phyloP scores from a whole-genome alignment of 176 grass and related monocot species.

The Hordeum marinum region DNA sequence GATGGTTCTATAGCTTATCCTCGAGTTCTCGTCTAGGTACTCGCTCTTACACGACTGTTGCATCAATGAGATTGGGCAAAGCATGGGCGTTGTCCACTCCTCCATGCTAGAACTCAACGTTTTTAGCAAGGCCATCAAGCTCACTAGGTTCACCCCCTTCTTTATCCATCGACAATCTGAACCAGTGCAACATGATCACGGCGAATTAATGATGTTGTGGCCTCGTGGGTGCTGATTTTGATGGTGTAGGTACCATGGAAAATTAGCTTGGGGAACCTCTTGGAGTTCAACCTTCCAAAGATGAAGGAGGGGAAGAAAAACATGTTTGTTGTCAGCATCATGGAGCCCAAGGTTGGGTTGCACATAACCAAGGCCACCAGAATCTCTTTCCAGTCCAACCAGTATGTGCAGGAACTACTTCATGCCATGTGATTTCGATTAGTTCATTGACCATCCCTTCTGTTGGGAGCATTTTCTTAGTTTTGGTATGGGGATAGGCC shows the following conservation, averaged over 20 bases:
- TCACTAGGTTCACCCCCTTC: constrained; percentile 52
- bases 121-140: constrained; percentile 62
- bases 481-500: no score
- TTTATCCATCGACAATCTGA: constrained; percentile 45
- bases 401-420: constrained; percentile 63
- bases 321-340: constrained; percentile 52
- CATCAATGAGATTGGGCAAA: constrained; percentile 68
- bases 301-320: constrained; percentile 57
- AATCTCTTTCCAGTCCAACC: constrained; percentile 67
- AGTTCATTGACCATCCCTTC: constrained; percentile 35
- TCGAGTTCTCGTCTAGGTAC: constrained; percentile 1
- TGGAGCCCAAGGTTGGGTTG: constrained; percentile 57
- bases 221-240: neutral
- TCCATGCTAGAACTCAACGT: constrained; percentile 40
- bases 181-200: constrained; percentile 44
- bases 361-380: constrained; percentile 56
- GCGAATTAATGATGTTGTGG: neutral
- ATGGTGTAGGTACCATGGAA: constrained; percentile 46
- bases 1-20: no score
- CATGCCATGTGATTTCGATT: constrained; percentile 48
- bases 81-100: constrained; percentile 41
- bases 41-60: constrained; percentile 49
- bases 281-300: constrained; percentile 60
- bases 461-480: no score
- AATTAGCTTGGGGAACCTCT: constrained; percentile 64